phyloP scores from a whole-genome alignment of 106 monocot species.

The Triglochin maritima region DNA sequence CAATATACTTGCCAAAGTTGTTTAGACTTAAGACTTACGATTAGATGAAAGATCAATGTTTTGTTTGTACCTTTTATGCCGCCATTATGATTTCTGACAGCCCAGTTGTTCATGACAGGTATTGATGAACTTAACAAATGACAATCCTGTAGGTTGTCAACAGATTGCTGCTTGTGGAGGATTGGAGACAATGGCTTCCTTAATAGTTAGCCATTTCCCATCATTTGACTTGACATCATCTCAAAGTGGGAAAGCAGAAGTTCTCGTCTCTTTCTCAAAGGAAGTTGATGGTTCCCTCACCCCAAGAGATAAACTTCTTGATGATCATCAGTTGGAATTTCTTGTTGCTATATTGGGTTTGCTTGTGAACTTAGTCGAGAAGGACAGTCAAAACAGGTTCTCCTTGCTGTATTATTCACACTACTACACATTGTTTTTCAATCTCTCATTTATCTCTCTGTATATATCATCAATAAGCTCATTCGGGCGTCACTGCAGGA shows the following conservation, averaged over 20 bases:
- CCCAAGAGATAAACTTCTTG: constrained; percentile 38
- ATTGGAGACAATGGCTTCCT: constrained; percentile 65
- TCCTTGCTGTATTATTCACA: not conserved
- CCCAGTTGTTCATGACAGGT: constrained; percentile 41
- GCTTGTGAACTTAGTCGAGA: constrained; percentile 98
- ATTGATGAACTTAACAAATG: constrained; percentile 97
- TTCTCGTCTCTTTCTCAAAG: constrained; percentile 16
- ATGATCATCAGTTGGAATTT: constrained; percentile 81
- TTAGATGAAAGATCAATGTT: too few species aligned
- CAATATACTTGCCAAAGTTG: too few species aligned
- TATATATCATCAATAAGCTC: too few species aligned
- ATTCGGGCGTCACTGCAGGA: too few species aligned
- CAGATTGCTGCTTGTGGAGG: constrained; percentile 84
- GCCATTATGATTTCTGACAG: not conserved
- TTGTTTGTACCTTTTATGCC: not conserved
- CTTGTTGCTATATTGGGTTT: constrained; percentile 96
- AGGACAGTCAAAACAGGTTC: constrained; percentile 87
- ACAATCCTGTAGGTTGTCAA: constrained; percentile 82
- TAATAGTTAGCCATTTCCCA: constrained; percentile 80
- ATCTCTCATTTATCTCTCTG: not conserved
- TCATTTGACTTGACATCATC: constrained; percentile 47
- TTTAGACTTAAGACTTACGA: too few species aligned
- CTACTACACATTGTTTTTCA: not conserved
- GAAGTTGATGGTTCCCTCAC: constrained; percentile 3
- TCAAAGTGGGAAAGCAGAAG: constrained; percentile 11